These are phyloP conservation scores for Neurospora discreta DNA, from an alignment of 495 filamentous ascomycete species.

Conservation along the genomic window DNA sequence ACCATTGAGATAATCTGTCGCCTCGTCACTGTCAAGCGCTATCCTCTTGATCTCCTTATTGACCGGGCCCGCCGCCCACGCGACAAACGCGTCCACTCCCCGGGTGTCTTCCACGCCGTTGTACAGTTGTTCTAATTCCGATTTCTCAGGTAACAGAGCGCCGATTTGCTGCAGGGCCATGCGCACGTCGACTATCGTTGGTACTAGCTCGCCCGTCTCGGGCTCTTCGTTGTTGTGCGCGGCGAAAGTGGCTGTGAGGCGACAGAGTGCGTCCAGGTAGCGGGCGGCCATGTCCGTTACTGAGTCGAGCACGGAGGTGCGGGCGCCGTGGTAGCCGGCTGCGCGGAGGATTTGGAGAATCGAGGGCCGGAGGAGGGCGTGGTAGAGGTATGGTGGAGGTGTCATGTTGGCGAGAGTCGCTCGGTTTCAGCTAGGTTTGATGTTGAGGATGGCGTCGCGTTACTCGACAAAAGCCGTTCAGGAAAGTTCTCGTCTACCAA, in stretches of 20 bases:
- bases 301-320: constrained; percentile 65
- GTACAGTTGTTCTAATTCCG: constrained; percentile 22
- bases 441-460: not conserved
- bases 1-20: constrained; percentile 64
- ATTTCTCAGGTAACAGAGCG: constrained; percentile 49
- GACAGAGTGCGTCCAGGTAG: constrained; percentile 60
- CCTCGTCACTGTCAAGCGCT: constrained; percentile 42
- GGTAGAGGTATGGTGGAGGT: constrained; percentile 44
- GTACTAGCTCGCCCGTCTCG: constrained; percentile 20
- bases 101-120: constrained; percentile 54
- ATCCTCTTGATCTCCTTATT: constrained; percentile 56
- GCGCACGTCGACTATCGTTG: constrained; percentile 63
- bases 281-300: constrained; percentile 63
- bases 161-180: constrained; percentile 71
- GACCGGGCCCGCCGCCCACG: constrained; percentile 57
- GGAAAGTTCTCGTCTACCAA: not conserved
- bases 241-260: constrained; percentile 50
- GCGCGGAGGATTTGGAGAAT: constrained; percentile 81
- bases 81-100: constrained; percentile 60
- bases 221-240: constrained; percentile 25
- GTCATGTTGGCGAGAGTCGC: constrained; percentile 23
- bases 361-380: constrained; percentile 67
- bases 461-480: not conserved
- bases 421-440: not conserved
- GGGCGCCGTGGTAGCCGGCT: constrained; percentile 67